Conservation (phyloP, 768 basidiomycete genomes). For the Boletellus ananiceps region DNA sequence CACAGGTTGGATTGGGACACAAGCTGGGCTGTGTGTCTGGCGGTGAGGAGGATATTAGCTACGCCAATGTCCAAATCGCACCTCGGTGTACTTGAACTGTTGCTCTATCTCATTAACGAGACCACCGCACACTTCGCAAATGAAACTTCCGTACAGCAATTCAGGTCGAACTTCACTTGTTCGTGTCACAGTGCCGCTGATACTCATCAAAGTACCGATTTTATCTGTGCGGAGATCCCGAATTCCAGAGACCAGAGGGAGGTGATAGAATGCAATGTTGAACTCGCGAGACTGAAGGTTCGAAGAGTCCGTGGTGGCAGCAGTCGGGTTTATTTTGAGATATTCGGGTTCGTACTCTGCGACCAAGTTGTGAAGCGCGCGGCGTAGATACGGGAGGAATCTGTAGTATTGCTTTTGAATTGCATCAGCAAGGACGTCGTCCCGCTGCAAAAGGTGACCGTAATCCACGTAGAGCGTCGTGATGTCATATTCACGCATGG, state of each 20-base stretch:
- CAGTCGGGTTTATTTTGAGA: conserved; percentile 88
- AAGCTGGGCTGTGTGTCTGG: conserved; percentile 62
- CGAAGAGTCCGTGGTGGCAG: conserved; percentile 80
- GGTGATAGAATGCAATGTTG: conserved; percentile 90
- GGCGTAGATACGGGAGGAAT: conserved; percentile 90
- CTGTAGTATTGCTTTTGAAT: conserved; percentile 95
- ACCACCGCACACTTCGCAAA: conserved; percentile 84
- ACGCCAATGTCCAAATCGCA: conserved; percentile 25
- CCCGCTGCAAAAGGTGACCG: conserved; percentile 80
- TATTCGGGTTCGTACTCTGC: conserved; percentile 90
- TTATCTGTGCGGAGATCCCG: conserved; percentile 89
- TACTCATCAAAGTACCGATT: conserved; percentile 91
- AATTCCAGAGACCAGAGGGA: conserved; percentile 92
- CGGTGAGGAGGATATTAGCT: conserved; percentile 6
- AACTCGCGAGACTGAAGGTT: conserved; percentile 93
- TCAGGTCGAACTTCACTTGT: conserved; percentile 98
- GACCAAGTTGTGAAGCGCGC: conserved; percentile 86
- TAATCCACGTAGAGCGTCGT: conserved; percentile 98
- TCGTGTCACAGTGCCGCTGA: conserved; percentile 95
- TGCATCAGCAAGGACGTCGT: conserved; percentile 91
- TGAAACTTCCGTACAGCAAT: conserved; percentile 87
- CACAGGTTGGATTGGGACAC: conserved; percentile 93
- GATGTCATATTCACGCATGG: conserved; percentile 91
- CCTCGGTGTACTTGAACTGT: conserved; percentile 99
- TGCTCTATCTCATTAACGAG: conserved; percentile 92